Conservation (phyloP, 768 basidiomycete genomes). For the Rhodocollybia butyracea region DNA sequence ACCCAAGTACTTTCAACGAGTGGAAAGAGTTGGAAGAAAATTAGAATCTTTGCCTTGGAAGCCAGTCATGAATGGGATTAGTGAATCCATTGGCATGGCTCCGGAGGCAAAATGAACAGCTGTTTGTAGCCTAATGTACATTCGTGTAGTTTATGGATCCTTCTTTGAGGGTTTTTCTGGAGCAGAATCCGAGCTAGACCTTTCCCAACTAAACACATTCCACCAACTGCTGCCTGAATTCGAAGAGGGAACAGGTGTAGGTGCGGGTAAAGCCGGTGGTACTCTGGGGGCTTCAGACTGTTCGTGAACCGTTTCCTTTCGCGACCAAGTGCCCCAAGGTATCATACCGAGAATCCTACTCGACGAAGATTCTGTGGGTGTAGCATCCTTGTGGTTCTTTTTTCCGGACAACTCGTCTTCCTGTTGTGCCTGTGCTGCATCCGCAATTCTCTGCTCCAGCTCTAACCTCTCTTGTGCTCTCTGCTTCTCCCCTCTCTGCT, state of each 20-base stretch:
- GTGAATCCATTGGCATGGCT: too few relatives aligned
- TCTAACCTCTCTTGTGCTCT: conserved; percentile 5
- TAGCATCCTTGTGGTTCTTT: conserved; percentile 5
- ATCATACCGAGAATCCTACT: neutral
- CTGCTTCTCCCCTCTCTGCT: conserved; percentile 12
- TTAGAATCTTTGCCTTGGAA: conserved; percentile 4
- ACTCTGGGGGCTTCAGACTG: neutral
- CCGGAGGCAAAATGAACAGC: neutral
- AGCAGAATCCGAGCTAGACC: neutral
- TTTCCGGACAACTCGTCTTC: conserved; percentile 11
- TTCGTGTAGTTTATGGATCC: neutral
- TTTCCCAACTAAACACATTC: neutral
- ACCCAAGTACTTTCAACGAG: conserved; percentile 52
- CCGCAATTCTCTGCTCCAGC: conserved; percentile 9
- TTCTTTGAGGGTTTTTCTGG: neutral
- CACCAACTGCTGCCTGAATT: neutral
- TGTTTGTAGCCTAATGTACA: neutral
- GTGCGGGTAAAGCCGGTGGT: neutral
- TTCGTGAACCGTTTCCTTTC: too few relatives aligned
- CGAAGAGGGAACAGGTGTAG: neutral
- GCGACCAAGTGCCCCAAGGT: too few relatives aligned
- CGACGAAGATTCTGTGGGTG: neutral
- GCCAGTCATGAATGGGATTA: conserved; percentile 8
- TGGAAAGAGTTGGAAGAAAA: conserved; percentile 29
- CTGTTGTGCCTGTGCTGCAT: conserved; percentile 9